Percentiles rank a stretch among this genome's conserved stretches.
Conservation (phyloP, 768 basidiomycete species). For the Sutorius australiensis region DNA sequence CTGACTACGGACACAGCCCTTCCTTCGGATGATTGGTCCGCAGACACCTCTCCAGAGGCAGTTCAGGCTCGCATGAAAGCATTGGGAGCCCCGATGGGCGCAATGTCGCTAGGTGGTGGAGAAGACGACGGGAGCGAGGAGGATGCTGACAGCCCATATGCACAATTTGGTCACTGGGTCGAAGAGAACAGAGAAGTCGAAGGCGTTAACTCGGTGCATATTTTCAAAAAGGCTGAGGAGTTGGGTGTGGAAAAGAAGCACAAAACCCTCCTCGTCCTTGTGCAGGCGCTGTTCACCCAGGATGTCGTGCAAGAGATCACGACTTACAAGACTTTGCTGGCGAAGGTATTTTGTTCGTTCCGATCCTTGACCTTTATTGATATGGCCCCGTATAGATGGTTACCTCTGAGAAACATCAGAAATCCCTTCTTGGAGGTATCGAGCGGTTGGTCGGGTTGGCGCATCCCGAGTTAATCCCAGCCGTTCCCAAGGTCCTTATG, state of each 20-base stretch:
- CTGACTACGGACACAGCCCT: conserved; percentile 60
- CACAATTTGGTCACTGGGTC: conserved; percentile 80
- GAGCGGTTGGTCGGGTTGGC: conserved; percentile 80
- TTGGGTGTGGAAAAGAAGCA: conserved; percentile 93
- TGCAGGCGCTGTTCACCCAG: conserved; percentile 78
- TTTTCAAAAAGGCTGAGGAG: conserved; percentile 88
- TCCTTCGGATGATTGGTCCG: conserved; percentile 81
- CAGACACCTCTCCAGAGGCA: conserved; percentile 87
- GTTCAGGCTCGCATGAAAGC: conserved; percentile 78
- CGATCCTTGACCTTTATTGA: background rate
- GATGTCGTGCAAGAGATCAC: conserved; percentile 63
- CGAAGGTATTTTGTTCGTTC: conserved; percentile 46
- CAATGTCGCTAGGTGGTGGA: conserved; percentile 45
- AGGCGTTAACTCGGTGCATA: conserved; percentile 46
- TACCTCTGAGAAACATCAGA: conserved; percentile 93
- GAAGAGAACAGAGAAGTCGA: conserved; percentile 56
- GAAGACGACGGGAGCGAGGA: conserved; percentile 91
- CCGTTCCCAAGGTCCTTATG: conserved; percentile 92
- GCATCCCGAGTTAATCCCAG: conserved; percentile 64
- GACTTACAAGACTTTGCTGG: conserved; percentile 64
- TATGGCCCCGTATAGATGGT: conserved; percentile 55
- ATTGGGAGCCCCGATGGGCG: conserved; percentile 57
- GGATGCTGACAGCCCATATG: conserved; percentile 81
- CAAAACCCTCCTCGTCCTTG: conserved; percentile 79
- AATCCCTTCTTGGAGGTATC: conserved; percentile 87